Evolutionary conservation across 441 rosid species (phyloP), one percentile per base, ranked within the genome.

Genomic region (Euphorbia celastroides): DNA sequence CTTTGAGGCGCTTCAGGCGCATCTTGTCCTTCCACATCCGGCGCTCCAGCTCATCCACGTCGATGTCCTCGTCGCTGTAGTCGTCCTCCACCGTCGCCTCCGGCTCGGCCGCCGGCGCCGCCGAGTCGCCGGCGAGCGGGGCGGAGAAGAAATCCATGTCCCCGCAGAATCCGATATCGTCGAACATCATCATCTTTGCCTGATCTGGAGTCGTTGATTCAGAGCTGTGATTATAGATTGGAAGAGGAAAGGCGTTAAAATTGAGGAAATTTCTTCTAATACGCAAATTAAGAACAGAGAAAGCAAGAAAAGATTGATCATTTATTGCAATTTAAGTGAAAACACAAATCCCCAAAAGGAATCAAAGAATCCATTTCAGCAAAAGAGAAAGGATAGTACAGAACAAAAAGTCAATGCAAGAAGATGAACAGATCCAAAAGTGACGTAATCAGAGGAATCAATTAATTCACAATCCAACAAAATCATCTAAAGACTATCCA

Each of bases 1-100:
- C 96, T 80, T 83, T 91, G 36, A 84, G 84, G 78, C 78, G 71
- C 69, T 80, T 93, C 31, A 83, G 65, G 70, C 89, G 96, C 82
- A 84, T 72, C 22, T 83, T 84, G 81, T 88, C 82, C 78, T 72
- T 85, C 97, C 96, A 91, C 83, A 91, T 79, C 78, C 90, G 79
- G 75, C 82, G 79, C 82, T 91, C 92, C 7, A 93, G 96, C 77
- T 86, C 95, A 67, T 83, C 90, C 41, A 86, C 81, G 9, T 78
- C 95, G 44, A 76, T 67, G 55, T 89, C 95, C 32, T 84, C 89
- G 69, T 86, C 94, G 52, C 82, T 73, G 57, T 65, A 80, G 25
- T 86, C 91, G 56, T 84, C 85, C 56, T 75, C 83, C 67, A 70
- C 67, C 0, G 74, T 64, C 0, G 84, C 81, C 74, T 64, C 84